Percentiles rank a stretch among this genome's conserved stretches.
Evolutionary conservation across 2,329 filamentous ascomycete species (phyloP).

Genomic region (Mariannaea sp.): DNA sequence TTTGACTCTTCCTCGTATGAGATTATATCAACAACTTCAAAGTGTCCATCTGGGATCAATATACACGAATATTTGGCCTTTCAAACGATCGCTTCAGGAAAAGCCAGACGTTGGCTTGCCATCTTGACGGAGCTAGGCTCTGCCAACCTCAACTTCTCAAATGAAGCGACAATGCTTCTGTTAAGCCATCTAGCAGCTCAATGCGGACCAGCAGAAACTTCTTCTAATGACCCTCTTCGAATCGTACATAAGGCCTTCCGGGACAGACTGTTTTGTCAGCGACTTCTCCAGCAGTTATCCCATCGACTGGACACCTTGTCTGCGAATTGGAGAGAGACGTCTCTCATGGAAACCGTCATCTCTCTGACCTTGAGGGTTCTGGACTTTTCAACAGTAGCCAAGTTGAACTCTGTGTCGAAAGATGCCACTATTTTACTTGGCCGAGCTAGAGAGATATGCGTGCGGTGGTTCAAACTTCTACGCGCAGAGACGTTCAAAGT

Average conservation of each 20-base stretch:
- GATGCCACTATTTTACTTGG: conserved; percentile 15
- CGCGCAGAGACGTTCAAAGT: conserved; percentile 50
- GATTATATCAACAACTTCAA: conserved; percentile 54
- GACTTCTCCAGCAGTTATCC: conserved; percentile 54
- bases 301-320: conserved; percentile 50
- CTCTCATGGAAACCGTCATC: conserved; percentile 63
- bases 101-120: conserved; percentile 52
- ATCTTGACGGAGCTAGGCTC: conserved; percentile 57
- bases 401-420: neutral
- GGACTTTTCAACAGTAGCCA: conserved; percentile 19
- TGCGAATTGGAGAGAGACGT: conserved; percentile 63
- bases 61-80: conserved; percentile 60
- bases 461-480: conserved; percentile 56
- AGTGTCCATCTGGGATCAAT: conserved; percentile 54
- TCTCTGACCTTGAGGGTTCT: conserved; percentile 52
- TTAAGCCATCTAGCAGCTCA: conserved; percentile 58
- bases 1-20: conserved; percentile 58
- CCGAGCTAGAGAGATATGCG: conserved; percentile 42
- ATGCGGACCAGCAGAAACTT: conserved; percentile 51
- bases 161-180: conserved; percentile 55
- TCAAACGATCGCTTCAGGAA: conserved; percentile 54
- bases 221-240: conserved; percentile 42
- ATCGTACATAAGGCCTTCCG: conserved; percentile 54
- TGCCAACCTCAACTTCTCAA: conserved; percentile 64
- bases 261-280: conserved; percentile 54